A percentile compares a stretch with the other conserved stretches of the same genome.
These are phyloP conservation scores for Nakaseomyces kungkrabaensis DNA, from an alignment of 1,139 yeast genomes.

Conservation along the genomic window DNA sequence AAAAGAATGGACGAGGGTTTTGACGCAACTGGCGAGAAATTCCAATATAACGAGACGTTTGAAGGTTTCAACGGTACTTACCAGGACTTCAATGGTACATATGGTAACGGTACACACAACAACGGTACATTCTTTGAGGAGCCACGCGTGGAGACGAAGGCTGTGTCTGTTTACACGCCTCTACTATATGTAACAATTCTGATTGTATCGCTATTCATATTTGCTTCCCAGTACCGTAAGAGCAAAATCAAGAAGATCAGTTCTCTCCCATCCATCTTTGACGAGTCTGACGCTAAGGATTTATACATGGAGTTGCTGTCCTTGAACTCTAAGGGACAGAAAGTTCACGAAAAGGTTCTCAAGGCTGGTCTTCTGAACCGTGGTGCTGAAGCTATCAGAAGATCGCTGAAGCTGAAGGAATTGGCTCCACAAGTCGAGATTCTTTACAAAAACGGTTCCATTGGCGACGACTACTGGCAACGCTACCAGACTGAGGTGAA, in stretches of 20 bases:
- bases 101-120: constrained; percentile 8
- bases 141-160: constrained; percentile 24
- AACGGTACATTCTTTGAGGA: constrained; percentile 16
- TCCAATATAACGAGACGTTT: neutral
- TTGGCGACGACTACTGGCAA: constrained; percentile 82
- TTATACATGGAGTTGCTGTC: constrained; percentile 52
- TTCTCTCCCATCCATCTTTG: constrained; percentile 59
- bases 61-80: neutral
- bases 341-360: constrained; percentile 70
- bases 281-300: constrained; percentile 55
- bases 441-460: constrained; percentile 77
- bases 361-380: constrained; percentile 82
- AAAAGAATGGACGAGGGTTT: neutral
- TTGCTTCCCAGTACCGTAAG: constrained; percentile 61
- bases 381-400: constrained; percentile 84
- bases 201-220: constrained; percentile 59
- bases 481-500: constrained; percentile 71
- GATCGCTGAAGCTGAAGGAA: constrained; percentile 72
- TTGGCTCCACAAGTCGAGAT: constrained; percentile 48
- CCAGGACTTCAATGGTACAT: constrained; percentile 9
- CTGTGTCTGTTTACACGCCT: constrained; percentile 79
- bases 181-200: constrained; percentile 66
- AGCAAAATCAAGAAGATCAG: constrained; percentile 46
- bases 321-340: constrained; percentile 35
- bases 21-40: neutral